A percentile compares a stretch with the other conserved stretches of the same genome.
phyloP scores from a whole-genome alignment of 1,139 yeast species.

The Kodamaea fungicola region DNA sequence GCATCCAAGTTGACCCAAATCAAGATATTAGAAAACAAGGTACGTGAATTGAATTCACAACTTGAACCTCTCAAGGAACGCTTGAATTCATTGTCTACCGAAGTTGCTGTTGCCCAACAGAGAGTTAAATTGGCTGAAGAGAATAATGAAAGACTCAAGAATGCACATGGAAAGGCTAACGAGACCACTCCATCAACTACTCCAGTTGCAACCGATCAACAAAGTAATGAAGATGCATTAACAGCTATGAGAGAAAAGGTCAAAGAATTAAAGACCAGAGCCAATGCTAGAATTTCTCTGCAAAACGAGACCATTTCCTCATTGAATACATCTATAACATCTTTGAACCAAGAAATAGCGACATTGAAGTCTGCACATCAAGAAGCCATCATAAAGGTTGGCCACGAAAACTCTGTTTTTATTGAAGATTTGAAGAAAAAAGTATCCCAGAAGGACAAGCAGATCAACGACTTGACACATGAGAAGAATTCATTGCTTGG shows the following conservation, averaged over 20 bases:
- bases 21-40: conserved; percentile 19
- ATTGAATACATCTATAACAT: conserved; percentile 19
- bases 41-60: conserved; percentile 15
- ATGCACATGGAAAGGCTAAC: background rate
- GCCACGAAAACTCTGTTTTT: conserved; percentile 2
- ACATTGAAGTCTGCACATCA: conserved; percentile 9
- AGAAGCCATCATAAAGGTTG: conserved; percentile 4
- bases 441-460: conserved; percentile 4
- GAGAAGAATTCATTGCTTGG: conserved; percentile 11
- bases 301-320: conserved; percentile 22
- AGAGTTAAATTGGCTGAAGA: conserved; percentile 31
- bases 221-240: conserved; percentile 17
- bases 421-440: conserved; percentile 3
- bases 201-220: conserved; percentile 7
- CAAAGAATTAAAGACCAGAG: conserved; percentile 29
- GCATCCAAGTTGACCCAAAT: conserved; percentile 22
- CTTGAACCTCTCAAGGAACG: conserved; percentile 20
- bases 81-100: conserved; percentile 21
- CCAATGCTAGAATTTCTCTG: conserved; percentile 18
- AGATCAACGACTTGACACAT: conserved; percentile 9
- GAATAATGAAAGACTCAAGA: conserved; percentile 34
- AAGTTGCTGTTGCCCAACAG: conserved; percentile 32
- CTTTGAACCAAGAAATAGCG: conserved; percentile 11
- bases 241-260: conserved; percentile 25
- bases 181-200: background rate